A percentile compares a stretch with the other conserved stretches of the same genome.
These are phyloP conservation scores for Rubia tinctorum DNA, from an alignment of 305 asterid genomes.

Conservation along the genomic window DNA sequence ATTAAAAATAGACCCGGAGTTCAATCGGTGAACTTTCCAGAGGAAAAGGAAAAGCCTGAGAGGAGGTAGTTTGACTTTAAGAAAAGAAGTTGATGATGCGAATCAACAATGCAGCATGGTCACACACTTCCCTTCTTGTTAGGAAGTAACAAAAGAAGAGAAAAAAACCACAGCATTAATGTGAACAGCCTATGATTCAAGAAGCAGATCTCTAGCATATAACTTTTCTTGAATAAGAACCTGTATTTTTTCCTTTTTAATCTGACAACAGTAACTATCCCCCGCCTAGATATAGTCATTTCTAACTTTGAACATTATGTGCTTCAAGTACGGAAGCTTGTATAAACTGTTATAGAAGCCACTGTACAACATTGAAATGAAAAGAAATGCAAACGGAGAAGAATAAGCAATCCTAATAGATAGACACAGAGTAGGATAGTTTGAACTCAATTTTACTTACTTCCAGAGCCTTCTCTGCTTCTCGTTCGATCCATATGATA, in stretches of 20 bases:
- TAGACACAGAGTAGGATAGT: neutral
- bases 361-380: neutral
- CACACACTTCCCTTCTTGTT: too few species aligned
- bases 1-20: neutral
- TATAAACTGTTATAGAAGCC: neutral
- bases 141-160: too few species aligned
- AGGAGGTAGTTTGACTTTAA: neutral
- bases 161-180: neutral
- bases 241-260: too few species aligned
- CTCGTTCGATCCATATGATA: slow-evolving; percentile 88
- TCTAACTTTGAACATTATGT: neutral
- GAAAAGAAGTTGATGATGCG: neutral
- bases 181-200: neutral
- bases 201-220: too few species aligned
- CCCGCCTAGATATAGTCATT: neutral
- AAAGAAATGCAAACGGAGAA: neutral
- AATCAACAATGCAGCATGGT: too few species aligned
- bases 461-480: slow-evolving; percentile 69
- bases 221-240: too few species aligned
- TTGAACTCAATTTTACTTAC: slow-evolving; percentile 39
- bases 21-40: neutral
- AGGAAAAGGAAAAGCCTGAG: neutral
- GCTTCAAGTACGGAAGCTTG: neutral
- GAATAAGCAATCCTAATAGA: neutral
- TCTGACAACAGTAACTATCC: neutral